These are phyloP conservation scores for Chrysanthemum seticuspe DNA, from an alignment of 129 eudicot genomes.

Conservation along the genomic window DNA sequence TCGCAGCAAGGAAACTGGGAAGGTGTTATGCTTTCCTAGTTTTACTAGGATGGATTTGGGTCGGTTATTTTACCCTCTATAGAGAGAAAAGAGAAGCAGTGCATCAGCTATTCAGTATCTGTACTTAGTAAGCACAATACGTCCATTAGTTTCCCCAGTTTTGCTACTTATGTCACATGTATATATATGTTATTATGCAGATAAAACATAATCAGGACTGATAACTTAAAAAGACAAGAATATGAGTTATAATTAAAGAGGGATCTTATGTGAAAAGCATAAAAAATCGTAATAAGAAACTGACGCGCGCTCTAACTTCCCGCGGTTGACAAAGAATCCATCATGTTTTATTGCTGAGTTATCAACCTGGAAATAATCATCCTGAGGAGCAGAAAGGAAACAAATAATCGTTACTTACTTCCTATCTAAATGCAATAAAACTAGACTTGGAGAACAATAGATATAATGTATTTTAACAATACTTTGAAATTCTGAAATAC, in stretches of 20 bases:
- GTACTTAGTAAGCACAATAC: conserved; percentile 3
- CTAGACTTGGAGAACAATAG: neutral
- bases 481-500: conserved; percentile 1
- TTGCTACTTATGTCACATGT: neutral
- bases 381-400: conserved; percentile 48
- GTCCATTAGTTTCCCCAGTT: neutral
- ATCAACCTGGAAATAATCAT: conserved; percentile 98
- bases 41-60: too few species aligned
- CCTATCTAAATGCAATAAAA: neutral
- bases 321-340: conserved; percentile 97
- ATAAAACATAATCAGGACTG: conserved; percentile 11
- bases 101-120: neutral
- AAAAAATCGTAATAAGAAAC: conserved; percentile 34
- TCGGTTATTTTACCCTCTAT: too few species aligned
- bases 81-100: neutral
- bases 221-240: conserved; percentile 8
- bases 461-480: neutral
- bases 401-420: conserved; percentile 3
- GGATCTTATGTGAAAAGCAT: conserved; percentile 6
- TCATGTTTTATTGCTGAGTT: conserved; percentile 94
- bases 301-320: conserved; percentile 85
- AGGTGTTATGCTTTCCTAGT: too few species aligned
- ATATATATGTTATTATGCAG: conserved; percentile 15
- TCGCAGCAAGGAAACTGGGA: too few species aligned
- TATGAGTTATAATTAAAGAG: neutral